Percentiles rank a stretch among this genome's conserved stretches.
Evolutionary conservation across 768 basidiomycete genomes (phyloP).

Genomic region (Kwoniella dendrophila): DNA sequence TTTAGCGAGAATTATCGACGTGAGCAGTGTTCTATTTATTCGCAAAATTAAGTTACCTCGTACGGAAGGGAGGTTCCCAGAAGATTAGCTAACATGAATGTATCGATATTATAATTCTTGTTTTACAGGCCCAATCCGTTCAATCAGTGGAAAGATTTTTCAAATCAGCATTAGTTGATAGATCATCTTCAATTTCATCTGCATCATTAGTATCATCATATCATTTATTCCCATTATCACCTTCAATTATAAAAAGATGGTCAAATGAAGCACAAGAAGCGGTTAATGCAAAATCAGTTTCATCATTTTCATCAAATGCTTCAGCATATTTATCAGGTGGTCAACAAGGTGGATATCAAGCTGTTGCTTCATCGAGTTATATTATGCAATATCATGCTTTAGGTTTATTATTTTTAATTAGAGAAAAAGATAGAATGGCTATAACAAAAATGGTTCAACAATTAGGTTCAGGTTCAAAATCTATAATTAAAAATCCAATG

Average conservation of each 20-base stretch:
- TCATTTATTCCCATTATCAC: conserved; percentile 89
- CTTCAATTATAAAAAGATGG: conserved; percentile 97
- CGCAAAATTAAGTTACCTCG: no score
- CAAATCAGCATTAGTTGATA: conserved; percentile 98
- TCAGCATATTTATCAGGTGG: conserved; percentile 45
- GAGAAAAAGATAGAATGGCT: conserved; percentile 98
- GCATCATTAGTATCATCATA: conserved; percentile 96
- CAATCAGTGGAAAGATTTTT: conserved; percentile 99
- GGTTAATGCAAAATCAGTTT: conserved; percentile 78
- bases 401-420: conserved; percentile 87
- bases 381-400: conserved; percentile 97
- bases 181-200: conserved; percentile 90
- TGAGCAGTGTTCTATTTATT: conserved; percentile 62
- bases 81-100: no score
- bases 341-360: conserved; percentile 67
- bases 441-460: conserved; percentile 99
- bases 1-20: conserved; percentile 93
- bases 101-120: background rate
- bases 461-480: conserved; percentile 62
- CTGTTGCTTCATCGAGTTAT: conserved; percentile 83
- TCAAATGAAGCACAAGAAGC: conserved; percentile 99
- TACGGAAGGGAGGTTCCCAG: no score
- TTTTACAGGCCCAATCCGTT: conserved; percentile 57
- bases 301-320: conserved; percentile 66
- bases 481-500: conserved; percentile 91